Percentiles rank a stretch among this genome's conserved stretches.
Evolutionary conservation across 2,329 filamentous ascomycete species (phyloP).

Genomic region (Epichloe typhina): DNA sequence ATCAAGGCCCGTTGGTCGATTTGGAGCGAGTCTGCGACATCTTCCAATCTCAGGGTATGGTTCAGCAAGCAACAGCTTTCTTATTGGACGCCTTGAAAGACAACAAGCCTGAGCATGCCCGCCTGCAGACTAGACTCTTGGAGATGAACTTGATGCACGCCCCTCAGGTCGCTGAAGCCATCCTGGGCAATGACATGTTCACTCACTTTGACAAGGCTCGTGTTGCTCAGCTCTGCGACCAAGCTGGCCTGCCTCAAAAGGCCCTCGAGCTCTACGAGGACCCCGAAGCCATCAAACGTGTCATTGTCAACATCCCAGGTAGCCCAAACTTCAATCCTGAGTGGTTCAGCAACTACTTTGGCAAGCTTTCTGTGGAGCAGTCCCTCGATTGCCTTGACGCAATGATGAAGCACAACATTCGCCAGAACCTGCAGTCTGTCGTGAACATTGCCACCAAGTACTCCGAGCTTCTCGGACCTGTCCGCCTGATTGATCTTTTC

Average conservation of each 20-base stretch:
- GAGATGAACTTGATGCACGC: slow-evolving; percentile 98
- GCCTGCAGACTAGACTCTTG: slow-evolving; percentile 83
- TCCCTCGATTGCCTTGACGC: slow-evolving; percentile 88
- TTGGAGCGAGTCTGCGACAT: slow-evolving; percentile 93
- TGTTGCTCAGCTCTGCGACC: slow-evolving; percentile 83
- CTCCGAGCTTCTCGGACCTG: slow-evolving; percentile 84
- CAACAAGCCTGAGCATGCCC: slow-evolving; percentile 85
- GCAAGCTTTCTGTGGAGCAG: slow-evolving; percentile 87
- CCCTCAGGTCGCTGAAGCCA: slow-evolving; percentile 93
- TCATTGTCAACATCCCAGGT: slow-evolving; percentile 67
- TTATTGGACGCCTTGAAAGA: slow-evolving; percentile 88
- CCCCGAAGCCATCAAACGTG: slow-evolving; percentile 76
- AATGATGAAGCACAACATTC: slow-evolving; percentile 94
- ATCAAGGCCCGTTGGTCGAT: slow-evolving; percentile 76
- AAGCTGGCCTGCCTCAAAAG: slow-evolving; percentile 73
- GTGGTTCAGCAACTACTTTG: slow-evolving; percentile 87
- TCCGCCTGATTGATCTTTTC: slow-evolving; percentile 77
- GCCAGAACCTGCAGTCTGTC: slow-evolving; percentile 88
- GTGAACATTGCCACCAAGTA: slow-evolving; percentile 97
- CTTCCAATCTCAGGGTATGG: slow-evolving; percentile 95
- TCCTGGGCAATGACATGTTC: slow-evolving; percentile 97
- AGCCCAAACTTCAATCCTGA: slow-evolving; percentile 80
- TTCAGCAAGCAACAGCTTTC: slow-evolving; percentile 97
- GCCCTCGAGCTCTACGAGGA: slow-evolving; percentile 94
- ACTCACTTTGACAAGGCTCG: slow-evolving; percentile 87